Evolutionary conservation across 805 yeast genomes (phyloP), one percentile per base, ranked within the genome.

Genomic region (Cyberlindnera meyerae): DNA sequence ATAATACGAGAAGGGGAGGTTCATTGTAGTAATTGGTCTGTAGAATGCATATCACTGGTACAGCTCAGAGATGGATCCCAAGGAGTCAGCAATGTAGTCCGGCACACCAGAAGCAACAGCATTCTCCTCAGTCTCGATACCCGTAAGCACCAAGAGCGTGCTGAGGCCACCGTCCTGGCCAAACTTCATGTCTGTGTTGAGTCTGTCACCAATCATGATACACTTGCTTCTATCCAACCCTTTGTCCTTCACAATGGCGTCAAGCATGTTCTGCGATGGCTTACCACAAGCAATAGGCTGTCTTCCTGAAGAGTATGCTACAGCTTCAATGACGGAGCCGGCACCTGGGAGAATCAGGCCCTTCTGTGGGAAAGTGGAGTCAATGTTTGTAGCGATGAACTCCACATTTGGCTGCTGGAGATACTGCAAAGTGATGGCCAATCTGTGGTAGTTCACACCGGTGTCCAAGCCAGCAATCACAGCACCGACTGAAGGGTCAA

Each of bases 161-260:
- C 81, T 37, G 81, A 93, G 69, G 1, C 93, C 93, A 36, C 96
- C 95, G 40, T 79, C 80, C 38, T 75, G 69, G 29, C 97, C 98
- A 60, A 93, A 93, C 54, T 73, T 75, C 79, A 93, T 90, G 54
- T 93, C 98, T 0, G 98, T 93, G 59, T 93, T 90, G 41, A 93
- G 68, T 47, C 98, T 71, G 58, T 93, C 98, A 15, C 98, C 98
- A 40, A 93, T 76, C 97, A 93, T 93, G 47, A 90, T 71, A 11
- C 95, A 80, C 40, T 75, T 70, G 4, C 62, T 46, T 35, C 77
- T 74, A 35, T 77, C 77, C 24, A 77, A 65, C 14, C 72, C 60
- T 40, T 75, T 71, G 44, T 67, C 71, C 24, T 78, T 77, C 44
- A 79, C 75, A 56, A 93, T 84, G 15, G 95, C 80, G 54, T 86